phyloP scores from a whole-genome alignment of 495 filamentous ascomycete species.

The Bryoglossum gracile region DNA sequence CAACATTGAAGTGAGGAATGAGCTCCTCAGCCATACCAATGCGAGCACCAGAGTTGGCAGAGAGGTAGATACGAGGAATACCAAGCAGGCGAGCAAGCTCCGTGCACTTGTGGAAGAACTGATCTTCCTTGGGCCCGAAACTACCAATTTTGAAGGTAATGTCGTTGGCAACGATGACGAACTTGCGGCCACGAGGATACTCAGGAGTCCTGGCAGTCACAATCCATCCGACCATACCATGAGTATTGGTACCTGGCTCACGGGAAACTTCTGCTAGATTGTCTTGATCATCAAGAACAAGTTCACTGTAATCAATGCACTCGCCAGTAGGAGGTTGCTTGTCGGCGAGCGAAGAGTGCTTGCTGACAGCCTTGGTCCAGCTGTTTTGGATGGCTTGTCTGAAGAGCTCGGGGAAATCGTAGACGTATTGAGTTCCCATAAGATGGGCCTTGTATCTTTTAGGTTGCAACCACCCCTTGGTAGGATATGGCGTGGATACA shows the following conservation, averaged over 20 bases:
- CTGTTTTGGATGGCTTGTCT: constrained; percentile 94
- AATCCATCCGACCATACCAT: constrained; percentile 98
- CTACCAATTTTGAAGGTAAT: constrained; percentile 99
- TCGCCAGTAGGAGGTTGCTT: constrained; percentile 81
- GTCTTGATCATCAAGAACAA: constrained; percentile 90
- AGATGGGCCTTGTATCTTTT: constrained; percentile 99
- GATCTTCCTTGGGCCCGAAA: constrained; percentile 92
- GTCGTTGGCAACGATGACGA: constrained; percentile 96
- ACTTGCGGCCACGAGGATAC: constrained; percentile 85
- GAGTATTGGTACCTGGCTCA: constrained; percentile 88
- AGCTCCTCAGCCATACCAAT: constrained; percentile 95
- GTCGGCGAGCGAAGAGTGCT: constrained; percentile 62
- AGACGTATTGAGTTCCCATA: constrained; percentile 98
- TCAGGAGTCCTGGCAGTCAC: constrained; percentile 97
- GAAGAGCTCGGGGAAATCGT: constrained; percentile 99
- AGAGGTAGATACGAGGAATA: constrained; percentile 94
- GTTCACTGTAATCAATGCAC: constrained; percentile 90
- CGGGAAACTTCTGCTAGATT: constrained; percentile 86
- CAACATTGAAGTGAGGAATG: constrained; percentile 92
- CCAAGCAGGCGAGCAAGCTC: constrained; percentile 88
- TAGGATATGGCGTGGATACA: constrained; percentile 87
- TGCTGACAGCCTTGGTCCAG: constrained; percentile 69
- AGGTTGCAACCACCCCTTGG: constrained; percentile 97
- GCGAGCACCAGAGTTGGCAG: constrained; percentile 98
- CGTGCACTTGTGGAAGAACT: constrained; percentile 98